These are phyloP conservation scores for Suhomyces sp. DNA, from an alignment of 805 yeast species.

Conservation along the genomic window DNA sequence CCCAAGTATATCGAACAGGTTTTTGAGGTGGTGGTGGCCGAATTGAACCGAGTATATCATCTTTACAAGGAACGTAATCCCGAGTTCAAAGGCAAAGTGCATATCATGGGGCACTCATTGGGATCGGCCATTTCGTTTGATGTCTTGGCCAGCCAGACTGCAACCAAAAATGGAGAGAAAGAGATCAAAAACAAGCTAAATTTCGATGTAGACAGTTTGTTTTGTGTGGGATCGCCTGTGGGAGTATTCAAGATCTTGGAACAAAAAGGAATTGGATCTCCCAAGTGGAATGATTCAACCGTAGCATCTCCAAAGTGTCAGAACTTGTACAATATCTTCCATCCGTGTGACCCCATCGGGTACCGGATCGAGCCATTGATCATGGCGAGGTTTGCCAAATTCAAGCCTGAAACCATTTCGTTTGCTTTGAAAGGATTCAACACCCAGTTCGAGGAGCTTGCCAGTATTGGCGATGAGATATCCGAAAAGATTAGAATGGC, in stretches of 20 bases:
- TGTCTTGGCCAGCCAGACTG: slow-evolving; percentile 51
- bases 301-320: slow-evolving; percentile 52
- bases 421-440: slow-evolving; percentile 53
- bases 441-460: slow-evolving; percentile 43
- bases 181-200: slow-evolving; percentile 33
- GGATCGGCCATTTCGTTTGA: slow-evolving; percentile 88
- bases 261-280: slow-evolving; percentile 54
- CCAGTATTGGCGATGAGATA: slow-evolving; percentile 37
- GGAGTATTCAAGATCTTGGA: slow-evolving; percentile 80
- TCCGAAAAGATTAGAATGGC: slow-evolving; percentile 35
- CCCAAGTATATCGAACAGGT: slow-evolving; percentile 63
- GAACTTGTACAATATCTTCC: slow-evolving; percentile 78
- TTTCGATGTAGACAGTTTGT: slow-evolving; percentile 72
- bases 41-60: slow-evolving; percentile 61
- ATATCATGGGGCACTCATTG: slow-evolving; percentile 85
- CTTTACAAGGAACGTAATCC: slow-evolving; percentile 65
- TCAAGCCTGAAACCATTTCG: slow-evolving; percentile 57
- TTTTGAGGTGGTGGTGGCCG: slow-evolving; percentile 54
- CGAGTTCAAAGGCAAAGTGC: slow-evolving; percentile 72
- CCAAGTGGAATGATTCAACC: slow-evolving; percentile 19
- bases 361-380: slow-evolving; percentile 87
- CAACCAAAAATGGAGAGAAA: slow-evolving; percentile 26
- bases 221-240: slow-evolving; percentile 85
- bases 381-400: slow-evolving; percentile 42
- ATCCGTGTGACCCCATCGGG: slow-evolving; percentile 89